Evolutionary conservation across 768 basidiomycete genomes (phyloP), one percentile per base, ranked within the genome.

Genomic region (Termitomyces sp.): DNA sequence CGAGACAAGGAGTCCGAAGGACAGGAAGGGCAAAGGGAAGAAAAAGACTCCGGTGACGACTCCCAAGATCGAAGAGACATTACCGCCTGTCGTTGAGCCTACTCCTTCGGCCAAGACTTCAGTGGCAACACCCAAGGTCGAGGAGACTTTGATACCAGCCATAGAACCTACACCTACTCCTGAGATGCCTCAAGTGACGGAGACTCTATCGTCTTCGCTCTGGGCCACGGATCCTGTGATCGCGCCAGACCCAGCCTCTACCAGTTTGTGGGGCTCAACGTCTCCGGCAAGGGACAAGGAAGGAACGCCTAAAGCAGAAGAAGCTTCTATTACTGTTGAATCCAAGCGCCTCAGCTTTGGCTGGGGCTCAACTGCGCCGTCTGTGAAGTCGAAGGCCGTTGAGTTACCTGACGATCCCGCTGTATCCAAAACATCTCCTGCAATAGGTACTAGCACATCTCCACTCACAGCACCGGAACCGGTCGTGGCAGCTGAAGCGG

Each of bases 171-270:
- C 45, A 8, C 27, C 52, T 29, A 47, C 54, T 14, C 57, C 75
- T 12, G 72, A 68, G 43, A 56, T 44, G 10, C 51, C 54, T 10
- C 27, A 44, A 52, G 72, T 82, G 21, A 76, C 65, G 1, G 72
- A 82, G 1, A 63, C 76, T 5, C 75, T 82, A 43, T 74, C 65
- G 21, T 74, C 81, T 0, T 71, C 82, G 5, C 83, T 83, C 81
- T 84, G 82, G 40, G 44, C 62, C 16, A 53, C 43, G 12, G 62
- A 62, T 55, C 54, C 56, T 49, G 48, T 57, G 21, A 43, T 40
- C 19, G 42, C 55, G 31, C 32, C 52, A 9, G 61, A 59, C 14
- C 27, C 48, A 19, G 50, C 53, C 25, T 41, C 56, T 25, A 17
- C 53, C 9, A 38, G 27, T n/a, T 42, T 59, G 17, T 59, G 45